These are phyloP conservation scores for Euclidium syriacum DNA, from an alignment of 345 rosid species.

Conservation along the genomic window DNA sequence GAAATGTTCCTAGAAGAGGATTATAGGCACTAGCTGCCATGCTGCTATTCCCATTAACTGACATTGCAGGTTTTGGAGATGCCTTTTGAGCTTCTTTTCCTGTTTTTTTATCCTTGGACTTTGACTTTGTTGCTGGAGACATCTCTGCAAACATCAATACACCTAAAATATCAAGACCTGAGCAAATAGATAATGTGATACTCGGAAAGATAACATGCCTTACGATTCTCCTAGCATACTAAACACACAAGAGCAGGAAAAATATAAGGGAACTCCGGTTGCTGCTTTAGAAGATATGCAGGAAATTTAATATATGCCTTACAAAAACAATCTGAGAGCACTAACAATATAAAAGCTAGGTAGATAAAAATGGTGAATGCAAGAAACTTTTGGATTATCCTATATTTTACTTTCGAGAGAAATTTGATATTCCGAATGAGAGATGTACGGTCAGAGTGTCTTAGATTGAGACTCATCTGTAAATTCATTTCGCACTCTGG, in stretches of 20 bases:
- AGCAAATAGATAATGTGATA: slow-evolving; percentile 4
- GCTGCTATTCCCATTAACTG: slow-evolving; percentile 40
- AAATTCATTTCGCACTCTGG: background rate
- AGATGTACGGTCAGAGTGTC: no score
- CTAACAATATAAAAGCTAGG: background rate
- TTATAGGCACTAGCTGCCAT: slow-evolving; percentile 63
- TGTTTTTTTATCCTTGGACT: slow-evolving; percentile 58
- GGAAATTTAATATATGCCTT: no score
- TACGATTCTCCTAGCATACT: background rate
- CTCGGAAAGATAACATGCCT: background rate
- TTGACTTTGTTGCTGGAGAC: slow-evolving; percentile 63
- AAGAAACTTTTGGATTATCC: no score
- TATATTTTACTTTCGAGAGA: no score
- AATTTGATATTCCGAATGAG: background rate
- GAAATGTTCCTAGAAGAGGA: slow-evolving; percentile 65
- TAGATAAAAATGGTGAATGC: no score
- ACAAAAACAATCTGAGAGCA: no score
- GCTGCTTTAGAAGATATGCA: no score
- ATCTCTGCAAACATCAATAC: slow-evolving; percentile 35
- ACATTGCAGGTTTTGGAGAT: slow-evolving; percentile 36
- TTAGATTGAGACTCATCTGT: background rate
- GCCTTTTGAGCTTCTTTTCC: slow-evolving; percentile 54
- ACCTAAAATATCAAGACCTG: slow-evolving; percentile 23
- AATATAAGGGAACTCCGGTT: no score
- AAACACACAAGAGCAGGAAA: background rate